These are phyloP conservation scores for Rutstroemia sydowiana DNA, from an alignment of 2,329 filamentous ascomycete genomes.

Conservation along the genomic window DNA sequence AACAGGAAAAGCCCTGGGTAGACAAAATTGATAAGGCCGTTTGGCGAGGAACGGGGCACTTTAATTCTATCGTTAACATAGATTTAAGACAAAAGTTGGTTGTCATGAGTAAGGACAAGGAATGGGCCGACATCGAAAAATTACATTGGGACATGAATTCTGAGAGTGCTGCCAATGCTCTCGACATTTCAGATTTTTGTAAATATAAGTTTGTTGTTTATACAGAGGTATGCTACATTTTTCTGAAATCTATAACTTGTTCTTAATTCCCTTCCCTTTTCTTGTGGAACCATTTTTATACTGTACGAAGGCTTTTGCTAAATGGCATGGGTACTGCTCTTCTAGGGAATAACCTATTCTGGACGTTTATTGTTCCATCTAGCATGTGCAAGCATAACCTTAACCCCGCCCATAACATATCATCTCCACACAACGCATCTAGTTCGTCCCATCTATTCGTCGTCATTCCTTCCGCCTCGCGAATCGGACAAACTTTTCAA, in stretches of 20 bases:
- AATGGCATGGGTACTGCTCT: too few species aligned
- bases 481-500: not conserved
- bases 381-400: slow-evolving; percentile 41
- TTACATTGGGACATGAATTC: slow-evolving; percentile 27
- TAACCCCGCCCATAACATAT: slow-evolving; percentile 42
- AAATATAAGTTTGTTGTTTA: slow-evolving; percentile 44
- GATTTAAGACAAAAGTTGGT: slow-evolving; percentile 21
- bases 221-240: slow-evolving; percentile 33
- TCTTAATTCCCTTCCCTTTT: too few species aligned
- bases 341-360: slow-evolving; percentile 42
- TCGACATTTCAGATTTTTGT: slow-evolving; percentile 45
- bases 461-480: slow-evolving; percentile 16
- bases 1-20: slow-evolving; percentile 25
- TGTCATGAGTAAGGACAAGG: slow-evolving; percentile 24
- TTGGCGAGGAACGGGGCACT: slow-evolving; percentile 46
- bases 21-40: slow-evolving; percentile 38
- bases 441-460: slow-evolving; percentile 38
- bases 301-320: too few species aligned
- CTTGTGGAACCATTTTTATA: too few species aligned
- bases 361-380: slow-evolving; percentile 45
- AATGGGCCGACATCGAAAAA: slow-evolving; percentile 43
- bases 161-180: slow-evolving; percentile 37
- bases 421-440: slow-evolving; percentile 45
- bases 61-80: slow-evolving; percentile 32
- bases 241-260: not conserved